Evolutionary conservation across 192 early-diverging fungal genomes (phyloP).

Genomic region (Chytriomyces hyalinus): DNA sequence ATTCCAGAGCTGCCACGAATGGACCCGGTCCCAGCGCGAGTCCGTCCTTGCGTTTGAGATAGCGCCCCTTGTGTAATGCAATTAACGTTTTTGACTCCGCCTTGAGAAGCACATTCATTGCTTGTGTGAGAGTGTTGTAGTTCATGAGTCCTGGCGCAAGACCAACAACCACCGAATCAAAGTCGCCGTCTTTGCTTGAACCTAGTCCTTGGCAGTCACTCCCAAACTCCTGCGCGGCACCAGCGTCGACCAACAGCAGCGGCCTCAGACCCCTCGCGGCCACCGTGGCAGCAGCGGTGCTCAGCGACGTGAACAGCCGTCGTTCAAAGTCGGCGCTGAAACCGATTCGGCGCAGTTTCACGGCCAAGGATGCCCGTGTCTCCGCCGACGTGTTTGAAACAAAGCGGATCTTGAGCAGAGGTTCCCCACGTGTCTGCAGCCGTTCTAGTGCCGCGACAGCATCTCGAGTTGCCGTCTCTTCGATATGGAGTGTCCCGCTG

Average conservation of each 20-base stretch:
- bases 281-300: constrained; percentile 68
- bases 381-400: constrained; percentile 3
- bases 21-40: constrained; percentile 87
- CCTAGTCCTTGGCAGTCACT: constrained; percentile 42
- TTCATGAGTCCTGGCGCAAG: constrained; percentile 74
- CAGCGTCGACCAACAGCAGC: constrained; percentile 76
- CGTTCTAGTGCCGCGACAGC: constrained; percentile 68
- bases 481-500: constrained; percentile 80
- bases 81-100: constrained; percentile 60
- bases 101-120: constrained; percentile 71
- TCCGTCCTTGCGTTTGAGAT: constrained; percentile 67
- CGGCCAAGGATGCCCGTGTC: constrained; percentile 61
- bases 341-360: constrained; percentile 67
- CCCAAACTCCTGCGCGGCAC: constrained; percentile 73
- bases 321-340: constrained; percentile 62
- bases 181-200: constrained; percentile 43
- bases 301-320: constrained; percentile 82
- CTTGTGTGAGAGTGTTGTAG: constrained; percentile 76
- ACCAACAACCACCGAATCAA: constrained; percentile 83
- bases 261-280: constrained; percentile 63
- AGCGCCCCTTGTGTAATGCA: constrained; percentile 82
- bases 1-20: constrained; percentile 85
- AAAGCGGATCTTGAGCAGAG: background rate
- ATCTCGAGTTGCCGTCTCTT: constrained; percentile 64
- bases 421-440: constrained; percentile 51